A percentile compares a stretch with the other conserved stretches of the same genome.
Evolutionary conservation across 148 eudicot species (phyloP).

Genomic region (Dianthus caryophyllus): DNA sequence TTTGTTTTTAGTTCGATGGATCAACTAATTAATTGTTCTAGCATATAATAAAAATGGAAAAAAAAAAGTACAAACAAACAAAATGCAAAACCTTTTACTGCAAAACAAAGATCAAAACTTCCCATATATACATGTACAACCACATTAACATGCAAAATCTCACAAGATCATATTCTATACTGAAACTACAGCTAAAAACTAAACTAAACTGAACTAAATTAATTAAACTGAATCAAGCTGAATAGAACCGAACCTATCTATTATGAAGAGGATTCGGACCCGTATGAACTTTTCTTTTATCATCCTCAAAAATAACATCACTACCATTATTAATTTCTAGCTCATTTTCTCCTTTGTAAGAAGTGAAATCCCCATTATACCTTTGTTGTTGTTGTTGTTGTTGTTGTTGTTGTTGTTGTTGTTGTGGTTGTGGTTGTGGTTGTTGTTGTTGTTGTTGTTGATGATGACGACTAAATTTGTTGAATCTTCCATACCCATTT

Average conservation of each 20-base stretch:
- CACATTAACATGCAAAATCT: conserved; percentile 17
- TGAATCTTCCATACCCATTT: conserved; percentile 33
- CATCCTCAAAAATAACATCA: conserved; percentile 52
- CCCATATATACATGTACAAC: conserved; percentile 30
- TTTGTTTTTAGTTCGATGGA: too few relatives aligned
- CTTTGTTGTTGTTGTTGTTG: conserved; percentile 6
- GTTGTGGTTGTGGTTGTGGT: conserved; percentile 14
- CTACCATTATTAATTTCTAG: conserved; percentile 22
- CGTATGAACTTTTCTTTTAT: conserved; percentile 73
- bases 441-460: conserved; percentile 6
- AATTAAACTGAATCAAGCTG: too few relatives aligned
- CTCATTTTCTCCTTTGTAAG: conserved; percentile 8
- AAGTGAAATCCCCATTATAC: conserved; percentile 23
- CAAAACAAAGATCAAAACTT: conserved; percentile 26
- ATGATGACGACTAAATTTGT: conserved; percentile 27
- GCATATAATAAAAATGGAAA: background rate
- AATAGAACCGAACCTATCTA: conserved; percentile 42
- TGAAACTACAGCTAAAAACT: background rate
- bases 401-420: conserved; percentile 17
- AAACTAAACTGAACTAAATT: background rate
- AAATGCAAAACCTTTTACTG: conserved; percentile 14
- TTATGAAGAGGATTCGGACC: conserved; percentile 95
- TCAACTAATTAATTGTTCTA: too few relatives aligned
- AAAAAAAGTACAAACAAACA: background rate
- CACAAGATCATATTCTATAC: conserved; percentile 16